Evolutionary conservation across 129 eudicot genomes (phyloP).

Genomic region (Helichrysum umbraculigerum): DNA sequence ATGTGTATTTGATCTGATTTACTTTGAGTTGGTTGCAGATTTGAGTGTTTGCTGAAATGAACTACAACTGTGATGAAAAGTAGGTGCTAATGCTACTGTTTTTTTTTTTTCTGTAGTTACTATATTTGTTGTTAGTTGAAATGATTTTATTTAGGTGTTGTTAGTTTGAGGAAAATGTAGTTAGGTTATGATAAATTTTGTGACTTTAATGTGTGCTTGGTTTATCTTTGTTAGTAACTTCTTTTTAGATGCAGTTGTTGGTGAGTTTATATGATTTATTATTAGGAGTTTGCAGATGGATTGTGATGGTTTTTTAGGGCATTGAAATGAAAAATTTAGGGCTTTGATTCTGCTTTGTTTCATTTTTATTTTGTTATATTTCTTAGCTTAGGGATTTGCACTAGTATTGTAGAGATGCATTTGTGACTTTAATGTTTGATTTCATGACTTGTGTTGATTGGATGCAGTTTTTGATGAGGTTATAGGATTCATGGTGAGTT

Average conservation of each 20-base stretch:
- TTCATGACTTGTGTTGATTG: background rate
- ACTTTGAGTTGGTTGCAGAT: background rate
- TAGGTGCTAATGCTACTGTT: background rate
- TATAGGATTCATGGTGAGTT: background rate
- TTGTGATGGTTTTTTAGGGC: too few relatives aligned
- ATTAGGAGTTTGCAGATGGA: too few relatives aligned
- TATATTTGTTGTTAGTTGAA: background rate
- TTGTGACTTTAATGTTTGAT: background rate
- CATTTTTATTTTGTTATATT: too few relatives aligned
- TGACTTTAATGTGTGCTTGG: background rate
- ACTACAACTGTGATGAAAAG: background rate
- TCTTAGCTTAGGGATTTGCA: too few relatives aligned
- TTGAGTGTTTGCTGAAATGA: background rate
- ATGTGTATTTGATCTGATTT: background rate
- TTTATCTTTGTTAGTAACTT: too few relatives aligned
- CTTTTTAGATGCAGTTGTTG: too few relatives aligned
- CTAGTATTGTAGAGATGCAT: background rate
- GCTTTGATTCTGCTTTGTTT: too few relatives aligned
- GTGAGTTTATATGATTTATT: too few relatives aligned
- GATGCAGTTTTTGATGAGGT: constrained; percentile 7
- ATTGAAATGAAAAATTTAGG: too few relatives aligned
- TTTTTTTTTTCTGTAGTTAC: background rate
- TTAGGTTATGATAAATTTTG: background rate
- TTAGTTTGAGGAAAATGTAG: background rate
- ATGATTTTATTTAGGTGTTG: background rate